phyloP scores from a whole-genome alignment of 768 basidiomycete genomes.

The Amanita phalloides region DNA sequence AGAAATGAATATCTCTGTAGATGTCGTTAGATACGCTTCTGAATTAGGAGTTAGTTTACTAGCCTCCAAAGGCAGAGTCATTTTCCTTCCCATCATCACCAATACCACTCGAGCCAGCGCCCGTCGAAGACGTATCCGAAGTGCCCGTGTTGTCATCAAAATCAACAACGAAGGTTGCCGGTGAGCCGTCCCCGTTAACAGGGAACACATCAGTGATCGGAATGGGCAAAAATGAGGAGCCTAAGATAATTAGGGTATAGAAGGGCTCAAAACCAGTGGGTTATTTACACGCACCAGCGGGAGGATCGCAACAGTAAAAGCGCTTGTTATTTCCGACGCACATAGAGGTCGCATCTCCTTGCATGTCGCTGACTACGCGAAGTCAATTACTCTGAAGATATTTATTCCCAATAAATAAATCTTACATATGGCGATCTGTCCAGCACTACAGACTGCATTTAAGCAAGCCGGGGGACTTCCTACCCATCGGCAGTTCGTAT shows the following conservation, averaged over 20 bases:
- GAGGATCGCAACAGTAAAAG: slow-evolving; percentile 12
- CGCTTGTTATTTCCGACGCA: slow-evolving; percentile 9
- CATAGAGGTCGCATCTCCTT: slow-evolving; percentile 11
- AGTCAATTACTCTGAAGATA: background rate
- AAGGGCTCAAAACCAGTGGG: background rate
- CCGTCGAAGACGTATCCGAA: background rate
- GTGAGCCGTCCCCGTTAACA: background rate
- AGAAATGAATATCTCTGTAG: slow-evolving; percentile 13
- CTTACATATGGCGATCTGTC: slow-evolving; percentile 14
- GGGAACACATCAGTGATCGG: slow-evolving; percentile 11
- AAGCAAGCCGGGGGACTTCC: background rate
- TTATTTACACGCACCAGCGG: background rate
- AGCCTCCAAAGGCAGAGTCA: background rate
- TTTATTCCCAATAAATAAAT: background rate
- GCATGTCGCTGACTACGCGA: slow-evolving; percentile 12
- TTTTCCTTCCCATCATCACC: background rate
- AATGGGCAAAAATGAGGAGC: slow-evolving; percentile 3
- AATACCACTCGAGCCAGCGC: background rate
- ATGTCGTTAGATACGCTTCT: background rate
- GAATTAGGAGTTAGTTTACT: background rate
- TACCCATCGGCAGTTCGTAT: background rate
- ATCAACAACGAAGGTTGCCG: slow-evolving; percentile 10
- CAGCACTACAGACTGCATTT: background rate
- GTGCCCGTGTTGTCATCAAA: slow-evolving; percentile 11
- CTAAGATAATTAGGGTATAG: background rate